A percentile compares a stretch with the other conserved stretches of the same genome.
Evolutionary conservation across 2,329 filamentous ascomycete species (phyloP).

Genomic region (Paramyrothecium sp.): DNA sequence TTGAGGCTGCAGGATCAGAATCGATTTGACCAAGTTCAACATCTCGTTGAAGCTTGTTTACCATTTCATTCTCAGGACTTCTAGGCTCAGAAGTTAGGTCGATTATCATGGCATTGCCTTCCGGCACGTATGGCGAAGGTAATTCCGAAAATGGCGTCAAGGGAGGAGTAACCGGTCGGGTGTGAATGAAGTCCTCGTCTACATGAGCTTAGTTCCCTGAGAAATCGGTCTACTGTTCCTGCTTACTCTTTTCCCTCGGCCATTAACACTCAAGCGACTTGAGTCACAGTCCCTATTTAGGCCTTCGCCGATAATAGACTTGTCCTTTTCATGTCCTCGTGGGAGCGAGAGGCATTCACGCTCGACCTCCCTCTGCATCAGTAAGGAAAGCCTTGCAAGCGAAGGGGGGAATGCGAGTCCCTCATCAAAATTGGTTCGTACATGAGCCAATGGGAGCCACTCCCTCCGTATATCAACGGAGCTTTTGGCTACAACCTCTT

Average conservation of each 20-base stretch:
- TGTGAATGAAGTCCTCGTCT: conserved; percentile 1
- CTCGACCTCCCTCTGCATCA: conserved; percentile 24
- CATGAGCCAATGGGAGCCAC: conserved; percentile 28
- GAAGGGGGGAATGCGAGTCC: conserved; percentile 21
- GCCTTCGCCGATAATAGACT: background rate
- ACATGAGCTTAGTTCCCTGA: background rate
- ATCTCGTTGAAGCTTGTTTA: conserved; percentile 8
- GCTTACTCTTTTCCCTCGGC: background rate
- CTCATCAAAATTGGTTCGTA: conserved; percentile 21
- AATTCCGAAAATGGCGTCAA: conserved; percentile 21
- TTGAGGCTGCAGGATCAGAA: conserved; percentile 13
- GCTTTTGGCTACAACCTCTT: conserved; percentile 12
- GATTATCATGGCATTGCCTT: conserved; percentile 14
- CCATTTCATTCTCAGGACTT: conserved; percentile 14
- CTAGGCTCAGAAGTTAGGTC: conserved; percentile 27
- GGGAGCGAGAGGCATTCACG: conserved; percentile 12
- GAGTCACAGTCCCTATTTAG: conserved; percentile 6
- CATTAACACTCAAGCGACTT: background rate
- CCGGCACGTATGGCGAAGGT: conserved; percentile 16
- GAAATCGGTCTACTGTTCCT: background rate
- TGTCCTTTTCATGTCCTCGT: background rate
- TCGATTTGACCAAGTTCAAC: conserved; percentile 11
- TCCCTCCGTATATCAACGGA: conserved; percentile 16
- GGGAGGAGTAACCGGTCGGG: conserved; percentile 21
- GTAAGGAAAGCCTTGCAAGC: conserved; percentile 14